Base-by-base conservation (phyloP, 352 stramenopile species). In the Globisporangium iwayamae region DNA sequence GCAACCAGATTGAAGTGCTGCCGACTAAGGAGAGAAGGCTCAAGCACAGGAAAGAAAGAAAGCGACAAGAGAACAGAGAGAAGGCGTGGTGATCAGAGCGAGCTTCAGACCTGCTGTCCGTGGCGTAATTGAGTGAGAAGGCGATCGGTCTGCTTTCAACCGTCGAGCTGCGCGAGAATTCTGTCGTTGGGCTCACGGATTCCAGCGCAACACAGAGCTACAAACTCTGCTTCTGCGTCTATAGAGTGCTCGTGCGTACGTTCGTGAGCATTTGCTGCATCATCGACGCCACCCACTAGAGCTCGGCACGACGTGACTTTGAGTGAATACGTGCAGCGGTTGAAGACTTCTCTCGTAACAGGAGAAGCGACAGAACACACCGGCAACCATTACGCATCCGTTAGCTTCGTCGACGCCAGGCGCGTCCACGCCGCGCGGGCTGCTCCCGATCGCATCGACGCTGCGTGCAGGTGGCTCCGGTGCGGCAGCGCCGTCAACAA, bases 401-500 rank as follows among this genome's bases (percentile, higher is more conserved):
- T 62, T 54, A 34, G 28, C 34, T 53, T 53, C 56, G 32, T 51
- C 41, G 56, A 62, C 41, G 22, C 51, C 51, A 30, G 56, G 56
- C 56, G 41, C 56, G 56, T 62, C 56, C 56, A 62, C 56, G 41
- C 56, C 56, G 56, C 45, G 56, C 18, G 56, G 56, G 41, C 41
- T 62, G 3, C 41, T 62, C 13, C 56, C 41, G 10, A 32, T 50
- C 13, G 25, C 46, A 34, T 38, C 59, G 16, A 65, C 59, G 34
- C 34, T 57, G 36, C 46, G 59, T 28, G 34, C 46, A 11, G 25
- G 28, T 22, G 43, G 43, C 18, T 48, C 38, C 10, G 56, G 39
- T 8, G 18, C 43, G 5, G 38, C 41, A 14, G 38, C 41, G 34
- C 18, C 11, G 16, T 51, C 55, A 30, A 22, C 18, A 43, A 55